phyloP scores from a whole-genome alignment of 108 stramenopile species.

The Cylindrotheca closterium region DNA sequence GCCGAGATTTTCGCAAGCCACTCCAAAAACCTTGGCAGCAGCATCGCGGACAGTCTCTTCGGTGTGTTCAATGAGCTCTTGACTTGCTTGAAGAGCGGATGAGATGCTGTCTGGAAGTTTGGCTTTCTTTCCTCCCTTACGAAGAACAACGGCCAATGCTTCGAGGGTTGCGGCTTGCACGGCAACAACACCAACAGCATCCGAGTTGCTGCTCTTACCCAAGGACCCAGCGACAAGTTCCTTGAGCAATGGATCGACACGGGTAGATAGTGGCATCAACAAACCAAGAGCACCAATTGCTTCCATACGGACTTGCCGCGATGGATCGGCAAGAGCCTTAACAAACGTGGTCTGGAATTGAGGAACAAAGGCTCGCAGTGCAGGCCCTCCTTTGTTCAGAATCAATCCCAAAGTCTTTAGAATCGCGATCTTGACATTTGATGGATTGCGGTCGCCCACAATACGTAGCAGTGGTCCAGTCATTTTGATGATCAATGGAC shows the following conservation, averaged over 20 bases:
- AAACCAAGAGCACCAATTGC: slow-evolving; percentile 84
- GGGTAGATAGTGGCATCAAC: slow-evolving; percentile 85
- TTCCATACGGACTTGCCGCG: slow-evolving; percentile 82
- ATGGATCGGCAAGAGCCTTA: slow-evolving; percentile 95
- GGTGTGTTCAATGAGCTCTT: slow-evolving; percentile 61
- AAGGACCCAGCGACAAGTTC: slow-evolving; percentile 81
- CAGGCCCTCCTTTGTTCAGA: slow-evolving; percentile 88
- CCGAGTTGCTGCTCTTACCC: slow-evolving; percentile 45
- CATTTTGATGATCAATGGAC: slow-evolving; percentile 93
- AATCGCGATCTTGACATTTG: slow-evolving; percentile 92
- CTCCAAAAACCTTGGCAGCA: slow-evolving; percentile 82
- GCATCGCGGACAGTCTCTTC: slow-evolving; percentile 83
- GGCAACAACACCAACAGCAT: slow-evolving; percentile 67
- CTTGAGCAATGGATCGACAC: slow-evolving; percentile 91
- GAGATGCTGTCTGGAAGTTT: slow-evolving; percentile 84
- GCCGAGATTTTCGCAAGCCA: slow-evolving; percentile 67
- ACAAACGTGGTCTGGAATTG: slow-evolving; percentile 99
- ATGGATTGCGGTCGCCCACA: slow-evolving; percentile 94
- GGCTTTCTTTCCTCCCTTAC: slow-evolving; percentile 73
- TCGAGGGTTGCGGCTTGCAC: slow-evolving; percentile 86
- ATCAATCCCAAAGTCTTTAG: slow-evolving; percentile 87
- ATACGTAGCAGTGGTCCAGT: slow-evolving; percentile 98
- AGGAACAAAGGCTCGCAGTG: slow-evolving; percentile 95
- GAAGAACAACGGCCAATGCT: slow-evolving; percentile 70
- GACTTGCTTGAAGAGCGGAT: slow-evolving; percentile 77